Percentiles rank a stretch among this genome's conserved stretches.
phyloP scores from a whole-genome alignment of 768 basidiomycete genomes.

The Cystofilobasidium bisporidii region DNA sequence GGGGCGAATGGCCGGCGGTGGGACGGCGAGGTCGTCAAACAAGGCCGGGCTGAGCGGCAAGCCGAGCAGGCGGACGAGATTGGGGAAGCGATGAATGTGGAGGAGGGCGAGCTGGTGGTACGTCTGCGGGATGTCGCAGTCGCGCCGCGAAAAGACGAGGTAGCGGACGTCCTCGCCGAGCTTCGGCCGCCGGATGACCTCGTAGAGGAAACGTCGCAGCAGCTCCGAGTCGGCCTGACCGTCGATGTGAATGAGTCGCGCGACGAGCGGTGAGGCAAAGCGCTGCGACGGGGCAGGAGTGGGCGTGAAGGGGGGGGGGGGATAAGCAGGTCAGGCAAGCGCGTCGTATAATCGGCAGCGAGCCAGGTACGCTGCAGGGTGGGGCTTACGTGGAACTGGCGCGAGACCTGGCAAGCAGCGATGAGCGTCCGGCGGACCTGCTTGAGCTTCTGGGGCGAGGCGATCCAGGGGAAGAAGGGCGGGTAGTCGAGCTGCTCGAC shows the following conservation, averaged over 20 bases:
- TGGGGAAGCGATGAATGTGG: constrained; percentile 4
- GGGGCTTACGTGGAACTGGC: background rate
- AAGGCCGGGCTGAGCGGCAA: background rate
- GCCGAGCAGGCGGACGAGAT: background rate
- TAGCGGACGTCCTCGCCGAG: background rate
- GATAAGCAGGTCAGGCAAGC: too few species aligned
- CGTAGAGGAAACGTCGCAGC: background rate
- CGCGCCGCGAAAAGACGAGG: background rate
- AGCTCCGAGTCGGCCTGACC: background rate
- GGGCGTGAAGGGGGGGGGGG: background rate
- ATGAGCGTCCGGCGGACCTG: background rate
- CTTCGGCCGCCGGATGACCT: background rate
- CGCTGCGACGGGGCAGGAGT: background rate
- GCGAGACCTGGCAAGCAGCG: background rate
- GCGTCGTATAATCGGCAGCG: too few species aligned
- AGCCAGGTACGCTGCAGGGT: too few species aligned
- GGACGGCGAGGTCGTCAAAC: constrained; percentile 3
- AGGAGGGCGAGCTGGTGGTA: background rate
- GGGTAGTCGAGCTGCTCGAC: background rate
- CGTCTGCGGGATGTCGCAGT: background rate
- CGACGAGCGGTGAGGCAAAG: background rate
- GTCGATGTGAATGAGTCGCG: background rate
- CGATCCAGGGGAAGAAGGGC: background rate
- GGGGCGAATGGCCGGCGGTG: background rate
- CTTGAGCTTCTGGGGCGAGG: background rate